These are phyloP conservation scores for Liriodendron chinense DNA, from an alignment of 164 flowering plant species.

Conservation along the genomic window DNA sequence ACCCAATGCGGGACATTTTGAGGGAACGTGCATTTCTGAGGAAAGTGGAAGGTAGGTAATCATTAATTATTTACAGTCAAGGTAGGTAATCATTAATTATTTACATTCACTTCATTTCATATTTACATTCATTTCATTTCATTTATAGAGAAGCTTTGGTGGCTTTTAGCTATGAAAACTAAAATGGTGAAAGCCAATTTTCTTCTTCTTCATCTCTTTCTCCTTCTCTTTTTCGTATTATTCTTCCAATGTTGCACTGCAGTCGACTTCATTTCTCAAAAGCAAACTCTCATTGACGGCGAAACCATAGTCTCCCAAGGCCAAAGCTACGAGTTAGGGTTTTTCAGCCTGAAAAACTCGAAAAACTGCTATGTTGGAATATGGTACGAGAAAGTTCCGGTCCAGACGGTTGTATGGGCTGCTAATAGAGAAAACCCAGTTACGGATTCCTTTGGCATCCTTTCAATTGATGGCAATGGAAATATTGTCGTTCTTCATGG, in stretches of 20 bases:
- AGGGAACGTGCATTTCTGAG: too few species aligned
- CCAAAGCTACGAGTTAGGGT: conserved; percentile 39
- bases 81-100: too few species aligned
- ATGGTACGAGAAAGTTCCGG: conserved; percentile 38
- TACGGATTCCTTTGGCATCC: conserved; percentile 17
- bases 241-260: neutral
- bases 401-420: conserved; percentile 46
- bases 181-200: conserved; percentile 29
- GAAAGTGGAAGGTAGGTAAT: neutral
- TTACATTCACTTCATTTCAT: neutral
- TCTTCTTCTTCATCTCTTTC: neutral
- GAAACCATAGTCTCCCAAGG: conserved; percentile 16
- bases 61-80: too few species aligned
- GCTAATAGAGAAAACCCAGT: conserved; percentile 58
- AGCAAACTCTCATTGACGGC: neutral
- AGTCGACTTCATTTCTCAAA: conserved; percentile 4
- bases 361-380: conserved; percentile 49
- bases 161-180: conserved; percentile 22
- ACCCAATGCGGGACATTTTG: too few species aligned
- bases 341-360: conserved; percentile 51
- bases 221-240: neutral
- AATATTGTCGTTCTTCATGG: conserved; percentile 22
- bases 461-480: conserved; percentile 24
- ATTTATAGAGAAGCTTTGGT: conserved; percentile 17
- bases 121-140: neutral